Evolutionary conservation across 2,329 filamentous ascomycete species (phyloP).

Genomic region (Zelopaecilomyces penicillatus): DNA sequence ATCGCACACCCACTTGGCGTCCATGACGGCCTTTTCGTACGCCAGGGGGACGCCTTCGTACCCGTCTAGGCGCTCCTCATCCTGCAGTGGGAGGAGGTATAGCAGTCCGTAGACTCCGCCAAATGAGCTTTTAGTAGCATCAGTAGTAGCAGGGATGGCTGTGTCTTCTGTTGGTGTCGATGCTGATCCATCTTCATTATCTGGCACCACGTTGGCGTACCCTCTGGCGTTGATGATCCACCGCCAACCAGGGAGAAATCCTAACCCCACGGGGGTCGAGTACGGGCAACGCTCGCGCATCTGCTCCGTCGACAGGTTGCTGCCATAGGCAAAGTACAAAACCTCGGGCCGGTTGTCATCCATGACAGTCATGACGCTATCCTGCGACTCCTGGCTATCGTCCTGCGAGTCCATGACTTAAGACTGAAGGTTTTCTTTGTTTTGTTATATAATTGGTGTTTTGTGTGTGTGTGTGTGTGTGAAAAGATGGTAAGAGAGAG

Average conservation of each 20-base stretch:
- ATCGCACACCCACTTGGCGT: slow-evolving; percentile 22
- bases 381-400: slow-evolving; percentile 27
- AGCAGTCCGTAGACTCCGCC: slow-evolving; percentile 49
- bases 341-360: slow-evolving; percentile 26
- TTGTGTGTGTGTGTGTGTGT: too few relatives aligned
- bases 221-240: slow-evolving; percentile 62
- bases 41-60: slow-evolving; percentile 56
- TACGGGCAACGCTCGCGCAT: slow-evolving; percentile 55
- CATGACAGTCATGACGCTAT: slow-evolving; percentile 26
- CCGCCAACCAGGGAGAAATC: slow-evolving; percentile 44
- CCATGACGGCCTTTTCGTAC: slow-evolving; percentile 44
- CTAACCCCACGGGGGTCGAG: slow-evolving; percentile 49
- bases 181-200: slow-evolving; percentile 3
- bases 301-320: slow-evolving; percentile 58
- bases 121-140: slow-evolving; percentile 9
- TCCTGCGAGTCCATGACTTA: slow-evolving; percentile 20
- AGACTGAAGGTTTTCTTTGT: too few relatives aligned
- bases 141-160: neutral
- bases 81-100: slow-evolving; percentile 40
- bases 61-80: slow-evolving; percentile 44
- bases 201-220: slow-evolving; percentile 58
- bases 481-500: too few relatives aligned
- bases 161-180: neutral
- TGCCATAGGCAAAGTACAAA: slow-evolving; percentile 64
- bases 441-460: too few relatives aligned